phyloP scores from a whole-genome alignment of 2,329 filamentous ascomycete species.

The Calonectria multiphialidica region DNA sequence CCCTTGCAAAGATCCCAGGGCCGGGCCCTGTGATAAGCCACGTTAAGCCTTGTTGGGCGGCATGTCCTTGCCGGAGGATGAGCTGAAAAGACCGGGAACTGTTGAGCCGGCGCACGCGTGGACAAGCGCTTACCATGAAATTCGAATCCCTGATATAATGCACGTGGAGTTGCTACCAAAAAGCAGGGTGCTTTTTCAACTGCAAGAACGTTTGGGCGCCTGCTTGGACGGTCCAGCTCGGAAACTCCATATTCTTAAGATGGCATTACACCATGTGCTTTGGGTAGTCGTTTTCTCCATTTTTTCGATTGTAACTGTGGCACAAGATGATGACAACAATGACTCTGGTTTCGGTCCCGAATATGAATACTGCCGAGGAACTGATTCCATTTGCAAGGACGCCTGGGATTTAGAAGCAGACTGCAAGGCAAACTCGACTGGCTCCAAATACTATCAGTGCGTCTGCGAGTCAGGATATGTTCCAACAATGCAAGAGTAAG shows the following conservation, averaged over 20 bases:
- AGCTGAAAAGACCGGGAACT: background rate
- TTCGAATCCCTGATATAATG: background rate
- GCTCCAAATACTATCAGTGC: constrained; percentile 19
- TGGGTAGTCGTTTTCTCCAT: background rate
- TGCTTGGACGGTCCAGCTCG: background rate
- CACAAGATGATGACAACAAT: constrained; percentile 11
- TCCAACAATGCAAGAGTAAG: constrained; percentile 26
- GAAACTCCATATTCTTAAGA: background rate
- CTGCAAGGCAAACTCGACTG: constrained; percentile 26
- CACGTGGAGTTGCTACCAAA: background rate
- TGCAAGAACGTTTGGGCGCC: background rate
- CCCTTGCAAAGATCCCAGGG: background rate
- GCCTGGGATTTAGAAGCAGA: constrained; percentile 18
- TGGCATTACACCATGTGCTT: background rate
- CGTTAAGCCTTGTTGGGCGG: background rate
- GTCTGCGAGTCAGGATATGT: constrained; percentile 30
- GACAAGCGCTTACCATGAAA: background rate
- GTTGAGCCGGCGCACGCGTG: background rate
- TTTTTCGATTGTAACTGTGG: background rate
- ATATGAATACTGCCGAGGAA: constrained; percentile 27
- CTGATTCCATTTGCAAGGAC: constrained; percentile 30
- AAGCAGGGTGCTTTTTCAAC: background rate
- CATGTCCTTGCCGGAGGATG: background rate
- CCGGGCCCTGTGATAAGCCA: background rate
- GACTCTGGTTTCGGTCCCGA: background rate